Base-by-base conservation (phyloP, 805 yeast genomes). In the Yarrowia hollandica region DNA sequence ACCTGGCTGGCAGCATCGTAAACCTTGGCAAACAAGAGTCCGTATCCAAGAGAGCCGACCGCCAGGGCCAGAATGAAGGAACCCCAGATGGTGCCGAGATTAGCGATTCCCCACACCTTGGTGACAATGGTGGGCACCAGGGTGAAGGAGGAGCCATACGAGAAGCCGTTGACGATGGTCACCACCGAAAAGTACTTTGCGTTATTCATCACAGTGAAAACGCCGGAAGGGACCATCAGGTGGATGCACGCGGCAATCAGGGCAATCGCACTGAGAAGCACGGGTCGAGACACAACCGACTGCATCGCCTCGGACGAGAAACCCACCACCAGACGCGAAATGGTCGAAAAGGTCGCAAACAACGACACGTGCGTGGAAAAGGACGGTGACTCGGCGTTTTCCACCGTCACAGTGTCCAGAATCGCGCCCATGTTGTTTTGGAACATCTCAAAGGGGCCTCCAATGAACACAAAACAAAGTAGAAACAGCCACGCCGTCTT, bases 51-150 rank as follows among this genome's bases (percentile, higher is more conserved):
- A 1, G 92, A 77, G 1, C 96, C 96, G 2, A 88, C 63, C 0
- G 97, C 96, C 2, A 97, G 96, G 0, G 95, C 94, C 31, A 88
- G 78, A 80, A 90, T 85, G 69, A 90, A 88, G 22, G 86, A 75
- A 2, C 97, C 97, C 89, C 96, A 92, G 1, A 92, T 87, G 2
- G 96, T 87, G 0, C 97, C 98, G 71, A 92, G 82, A 30, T 88
- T 79, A 39, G 87, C 90, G 19, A 87, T 79, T 0, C 97, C 97
- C 90, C 96, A 94, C 2, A 88, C 82, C 4, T 85, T 77, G 1
- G 96, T 85, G 14, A 90, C 82, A 12, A 90, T 77, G 0, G 96
- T 86, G 3, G 99, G 98, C 65, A 83, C 88, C 5, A 89, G 72
- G 0, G 98, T 90, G 74, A 89, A 92, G 4, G 88, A 68, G 0